Evolutionary conservation across 1,139 yeast species (phyloP).

Genomic region (Blastobotrys ciferrii): DNA sequence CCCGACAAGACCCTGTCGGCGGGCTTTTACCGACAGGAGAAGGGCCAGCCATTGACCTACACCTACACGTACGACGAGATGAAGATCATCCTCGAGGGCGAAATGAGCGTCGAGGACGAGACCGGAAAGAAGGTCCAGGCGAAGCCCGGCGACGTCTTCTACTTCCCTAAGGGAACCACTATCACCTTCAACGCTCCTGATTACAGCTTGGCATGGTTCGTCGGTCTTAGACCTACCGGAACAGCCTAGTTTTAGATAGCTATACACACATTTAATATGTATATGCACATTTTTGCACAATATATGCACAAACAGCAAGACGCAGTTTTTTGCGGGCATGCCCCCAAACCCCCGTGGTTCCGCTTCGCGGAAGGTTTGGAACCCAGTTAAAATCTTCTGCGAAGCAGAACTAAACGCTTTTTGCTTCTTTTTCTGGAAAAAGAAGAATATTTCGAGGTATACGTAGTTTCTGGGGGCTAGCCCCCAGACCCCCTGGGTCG

Average conservation of each 20-base stretch:
- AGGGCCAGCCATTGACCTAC: constrained; percentile 65
- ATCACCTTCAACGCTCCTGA: constrained; percentile 66
- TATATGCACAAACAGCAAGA: too few species aligned
- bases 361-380: too few species aligned
- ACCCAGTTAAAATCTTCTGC: too few species aligned
- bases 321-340: too few species aligned
- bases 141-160: constrained; percentile 65
- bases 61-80: constrained; percentile 65
- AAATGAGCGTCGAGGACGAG: constrained; percentile 59
- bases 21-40: constrained; percentile 67
- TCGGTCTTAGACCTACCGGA: constrained; percentile 57
- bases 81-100: constrained; percentile 68
- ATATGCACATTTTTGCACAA: too few species aligned
- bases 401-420: too few species aligned
- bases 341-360: too few species aligned
- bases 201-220: constrained; percentile 62
- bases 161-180: constrained; percentile 63
- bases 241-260: constrained; percentile 25
- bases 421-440: too few species aligned
- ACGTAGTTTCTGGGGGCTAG: too few species aligned
- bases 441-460: too few species aligned
- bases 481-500: too few species aligned
- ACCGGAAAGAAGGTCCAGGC: constrained; percentile 52
- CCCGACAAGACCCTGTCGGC: constrained; percentile 57
- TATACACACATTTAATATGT: too few species aligned